phyloP scores from a whole-genome alignment of 2,329 filamentous ascomycete species.

The Pseudogymnoascus sp. region DNA sequence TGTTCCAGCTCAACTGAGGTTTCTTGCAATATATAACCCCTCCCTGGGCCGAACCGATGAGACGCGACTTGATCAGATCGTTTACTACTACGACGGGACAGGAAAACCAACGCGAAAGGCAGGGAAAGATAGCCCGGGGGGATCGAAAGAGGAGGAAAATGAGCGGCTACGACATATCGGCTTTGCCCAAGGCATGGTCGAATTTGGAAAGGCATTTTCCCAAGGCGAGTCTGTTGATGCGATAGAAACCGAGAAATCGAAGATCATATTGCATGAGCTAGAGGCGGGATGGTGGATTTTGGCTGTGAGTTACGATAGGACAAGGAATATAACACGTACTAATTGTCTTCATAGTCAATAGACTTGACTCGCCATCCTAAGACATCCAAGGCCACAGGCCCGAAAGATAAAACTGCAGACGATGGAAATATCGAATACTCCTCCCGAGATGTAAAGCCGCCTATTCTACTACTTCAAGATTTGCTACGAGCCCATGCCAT shows the following conservation, averaged over 20 bases:
- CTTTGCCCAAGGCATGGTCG: constrained; percentile 91
- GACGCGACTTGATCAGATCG: constrained; percentile 68
- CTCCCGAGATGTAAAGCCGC: constrained; percentile 79
- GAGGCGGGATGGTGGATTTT: constrained; percentile 94
- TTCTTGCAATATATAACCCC: constrained; percentile 92
- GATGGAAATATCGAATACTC: constrained; percentile 63
- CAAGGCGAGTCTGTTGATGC: constrained; percentile 68
- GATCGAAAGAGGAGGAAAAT: constrained; percentile 61
- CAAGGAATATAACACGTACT: constrained; percentile 15
- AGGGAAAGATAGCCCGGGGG: constrained; percentile 20
- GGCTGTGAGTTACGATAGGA: constrained; percentile 53
- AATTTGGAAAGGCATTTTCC: constrained; percentile 84
- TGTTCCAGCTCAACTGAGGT: constrained; percentile 73
- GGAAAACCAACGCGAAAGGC: constrained; percentile 22
- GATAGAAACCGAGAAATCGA: constrained; percentile 83
- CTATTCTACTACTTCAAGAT: constrained; percentile 70
- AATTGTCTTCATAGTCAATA: constrained; percentile 52
- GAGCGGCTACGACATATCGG: constrained; percentile 88
- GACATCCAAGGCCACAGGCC: constrained; percentile 27
- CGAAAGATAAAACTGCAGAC: constrained; percentile 19
- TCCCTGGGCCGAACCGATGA: constrained; percentile 58
- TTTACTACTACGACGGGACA: constrained; percentile 61
- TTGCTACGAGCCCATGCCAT: constrained; percentile 72
- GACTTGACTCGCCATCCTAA: constrained; percentile 59
- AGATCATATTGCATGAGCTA: constrained; percentile 78